These are phyloP conservation scores for Friedmanniomyces endolithicus DNA, from an alignment of 495 filamentous ascomycete genomes.

Conservation along the genomic window DNA sequence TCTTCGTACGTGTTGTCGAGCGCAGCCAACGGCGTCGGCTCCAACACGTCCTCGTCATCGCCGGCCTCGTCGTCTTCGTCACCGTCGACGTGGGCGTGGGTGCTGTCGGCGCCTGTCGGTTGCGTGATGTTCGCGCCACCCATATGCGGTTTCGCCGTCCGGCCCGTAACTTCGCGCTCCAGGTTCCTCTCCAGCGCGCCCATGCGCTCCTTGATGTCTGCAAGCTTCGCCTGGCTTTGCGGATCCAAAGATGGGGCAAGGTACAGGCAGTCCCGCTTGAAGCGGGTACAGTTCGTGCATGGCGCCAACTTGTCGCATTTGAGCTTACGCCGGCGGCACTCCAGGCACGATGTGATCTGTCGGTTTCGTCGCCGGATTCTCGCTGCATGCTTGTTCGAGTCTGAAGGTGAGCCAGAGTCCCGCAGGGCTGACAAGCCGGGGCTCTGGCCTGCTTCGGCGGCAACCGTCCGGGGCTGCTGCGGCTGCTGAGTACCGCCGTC, in stretches of 20 bases:
- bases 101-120: background rate
- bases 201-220: constrained; percentile 59
- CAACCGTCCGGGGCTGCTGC: background rate
- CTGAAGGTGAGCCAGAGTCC: constrained; percentile 6
- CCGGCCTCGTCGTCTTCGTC: constrained; percentile 33
- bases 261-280: constrained; percentile 52
- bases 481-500: background rate
- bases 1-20: constrained; percentile 54
- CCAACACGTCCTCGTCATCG: constrained; percentile 36
- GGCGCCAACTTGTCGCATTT: constrained; percentile 66
- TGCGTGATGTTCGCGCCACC: constrained; percentile 11
- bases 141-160: constrained; percentile 5
- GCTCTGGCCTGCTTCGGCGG: background rate
- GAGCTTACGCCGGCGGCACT: constrained; percentile 66
- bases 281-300: constrained; percentile 56
- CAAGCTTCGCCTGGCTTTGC: constrained; percentile 45
- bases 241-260: constrained; percentile 49
- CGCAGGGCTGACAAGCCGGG: constrained; percentile 1
- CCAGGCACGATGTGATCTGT: constrained; percentile 55
- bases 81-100: constrained; percentile 13
- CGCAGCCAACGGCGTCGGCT: constrained; percentile 42
- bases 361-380: constrained; percentile 52
- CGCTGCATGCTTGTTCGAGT: background rate
- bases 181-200: constrained; percentile 50
- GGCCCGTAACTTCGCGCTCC: constrained; percentile 40